These are phyloP conservation scores for Fragaria ananassa DNA, from an alignment of 306 rosid genomes.

Conservation along the genomic window DNA sequence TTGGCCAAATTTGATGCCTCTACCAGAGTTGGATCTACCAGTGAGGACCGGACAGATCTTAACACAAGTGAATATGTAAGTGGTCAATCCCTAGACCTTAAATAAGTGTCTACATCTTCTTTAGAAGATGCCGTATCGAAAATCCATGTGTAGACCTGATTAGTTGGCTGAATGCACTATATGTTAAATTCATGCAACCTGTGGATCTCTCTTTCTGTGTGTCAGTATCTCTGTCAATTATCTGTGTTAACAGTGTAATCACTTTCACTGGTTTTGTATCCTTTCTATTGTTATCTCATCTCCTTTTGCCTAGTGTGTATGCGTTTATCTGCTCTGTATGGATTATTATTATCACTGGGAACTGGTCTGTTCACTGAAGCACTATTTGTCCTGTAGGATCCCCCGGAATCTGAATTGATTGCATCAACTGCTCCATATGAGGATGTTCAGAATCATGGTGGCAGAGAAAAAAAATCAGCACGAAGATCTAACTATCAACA, in stretches of 20 bases:
- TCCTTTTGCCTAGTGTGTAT: neutral
- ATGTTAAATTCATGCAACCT: neutral
- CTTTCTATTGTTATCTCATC: neutral
- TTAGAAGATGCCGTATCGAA: neutral
- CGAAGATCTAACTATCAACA: conserved; percentile 45
- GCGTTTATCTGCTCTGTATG: neutral
- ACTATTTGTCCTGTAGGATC: conserved; percentile 40
- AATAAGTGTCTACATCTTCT: neutral
- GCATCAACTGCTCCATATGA: conserved; percentile 38
- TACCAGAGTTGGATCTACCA: conserved; percentile 40
- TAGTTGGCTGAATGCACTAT: neutral
- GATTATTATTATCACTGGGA: conserved; percentile 15
- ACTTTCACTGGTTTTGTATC: neutral
- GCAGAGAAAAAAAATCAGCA: conserved; percentile 32
- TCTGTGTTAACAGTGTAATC: neutral
- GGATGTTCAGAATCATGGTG: conserved; percentile 40
- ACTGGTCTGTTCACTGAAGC: conserved; percentile 23
- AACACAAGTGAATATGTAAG: conserved; percentile 41
- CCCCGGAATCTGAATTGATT: conserved; percentile 44
- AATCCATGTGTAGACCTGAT: neutral
- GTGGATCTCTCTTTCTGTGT: neutral
- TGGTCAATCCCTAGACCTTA: neutral
- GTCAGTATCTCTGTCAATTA: neutral
- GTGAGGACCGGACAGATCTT: conserved; percentile 52
- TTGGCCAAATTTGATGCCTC: conserved; percentile 63